Conservation (phyloP, 805 yeast genomes). For the Clavispora fructus region DNA sequence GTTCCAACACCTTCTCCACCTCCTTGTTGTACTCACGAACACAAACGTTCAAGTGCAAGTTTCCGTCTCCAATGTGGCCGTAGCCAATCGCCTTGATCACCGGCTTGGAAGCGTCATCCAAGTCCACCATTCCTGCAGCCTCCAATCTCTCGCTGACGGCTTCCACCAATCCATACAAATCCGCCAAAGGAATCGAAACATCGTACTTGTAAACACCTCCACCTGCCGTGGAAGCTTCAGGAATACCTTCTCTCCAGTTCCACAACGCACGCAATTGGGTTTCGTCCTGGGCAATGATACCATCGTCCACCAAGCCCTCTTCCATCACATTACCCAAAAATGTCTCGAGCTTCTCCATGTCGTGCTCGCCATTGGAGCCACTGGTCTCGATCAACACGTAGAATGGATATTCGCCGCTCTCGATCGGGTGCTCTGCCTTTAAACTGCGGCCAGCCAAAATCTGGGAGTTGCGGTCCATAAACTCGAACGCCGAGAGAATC, state of each 20-base stretch:
- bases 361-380: slow-evolving; percentile 93
- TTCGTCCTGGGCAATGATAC: slow-evolving; percentile 94
- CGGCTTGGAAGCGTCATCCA: slow-evolving; percentile 60
- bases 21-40: slow-evolving; percentile 76
- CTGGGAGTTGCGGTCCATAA: slow-evolving; percentile 79
- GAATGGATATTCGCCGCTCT: slow-evolving; percentile 71
- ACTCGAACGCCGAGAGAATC: slow-evolving; percentile 87
- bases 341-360: slow-evolving; percentile 79
- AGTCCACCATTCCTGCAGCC: slow-evolving; percentile 53
- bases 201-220: slow-evolving; percentile 98
- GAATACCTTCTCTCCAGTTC: slow-evolving; percentile 93
- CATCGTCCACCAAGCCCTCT: slow-evolving; percentile 79
- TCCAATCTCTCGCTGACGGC: slow-evolving; percentile 62
- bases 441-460: slow-evolving; percentile 57
- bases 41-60: slow-evolving; percentile 87
- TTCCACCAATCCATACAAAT: slow-evolving; percentile 75
- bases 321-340: slow-evolving; percentile 86
- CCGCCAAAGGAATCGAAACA: slow-evolving; percentile 82
- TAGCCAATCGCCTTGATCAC: slow-evolving; percentile 90
- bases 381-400: slow-evolving; percentile 90
- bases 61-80: slow-evolving; percentile 99
- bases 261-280: slow-evolving; percentile 78
- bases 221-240: slow-evolving; percentile 77
- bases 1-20: slow-evolving; percentile 81
- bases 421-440: slow-evolving; percentile 69